Conservation (phyloP, 371 early-diverging fungal genomes). For the Umbelopsis sp. region DNA sequence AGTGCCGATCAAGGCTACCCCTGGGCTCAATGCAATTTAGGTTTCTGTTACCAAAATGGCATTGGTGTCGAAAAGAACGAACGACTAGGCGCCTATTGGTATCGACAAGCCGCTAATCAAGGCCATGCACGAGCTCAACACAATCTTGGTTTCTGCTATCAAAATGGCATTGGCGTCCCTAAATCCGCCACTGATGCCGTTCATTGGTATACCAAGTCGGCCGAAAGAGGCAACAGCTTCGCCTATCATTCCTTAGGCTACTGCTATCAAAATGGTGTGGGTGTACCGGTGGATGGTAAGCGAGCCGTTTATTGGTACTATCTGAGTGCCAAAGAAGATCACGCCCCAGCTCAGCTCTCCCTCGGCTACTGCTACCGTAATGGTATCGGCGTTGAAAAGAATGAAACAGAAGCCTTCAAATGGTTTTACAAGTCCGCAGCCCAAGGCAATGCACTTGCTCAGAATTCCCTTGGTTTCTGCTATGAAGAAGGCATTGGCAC, state of each 20-base stretch:
- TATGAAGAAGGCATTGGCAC: slow-evolving; percentile 83
- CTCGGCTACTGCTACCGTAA: slow-evolving; percentile 84
- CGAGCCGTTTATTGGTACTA: slow-evolving; percentile 79
- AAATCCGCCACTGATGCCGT: slow-evolving; percentile 10
- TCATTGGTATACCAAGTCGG: slow-evolving; percentile 63
- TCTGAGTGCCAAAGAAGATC: slow-evolving; percentile 64
- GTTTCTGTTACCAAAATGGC: slow-evolving; percentile 77
- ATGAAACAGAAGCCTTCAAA: slow-evolving; percentile 64
- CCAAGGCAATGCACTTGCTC: slow-evolving; percentile 77
- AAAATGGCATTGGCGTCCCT: slow-evolving; percentile 63
- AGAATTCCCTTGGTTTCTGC: slow-evolving; percentile 85
- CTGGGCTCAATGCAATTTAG: slow-evolving; percentile 80
- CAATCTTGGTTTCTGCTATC: slow-evolving; percentile 81
- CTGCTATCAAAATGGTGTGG: slow-evolving; percentile 89
- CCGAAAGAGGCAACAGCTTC: slow-evolving; percentile 74
- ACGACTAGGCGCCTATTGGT: slow-evolving; percentile 69
- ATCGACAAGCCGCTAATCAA: slow-evolving; percentile 70
- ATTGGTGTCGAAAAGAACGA: slow-evolving; percentile 66
- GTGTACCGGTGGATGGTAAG: slow-evolving; percentile 66
- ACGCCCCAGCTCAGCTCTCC: slow-evolving; percentile 74
- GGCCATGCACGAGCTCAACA: slow-evolving; percentile 78
- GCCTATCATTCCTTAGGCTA: slow-evolving; percentile 87
- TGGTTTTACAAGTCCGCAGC: slow-evolving; percentile 72
- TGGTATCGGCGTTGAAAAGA: slow-evolving; percentile 70
- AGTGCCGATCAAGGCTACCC: slow-evolving; percentile 74